phyloP scores from a whole-genome alignment of 164 flowering plant species.

The Liriodendron chinense region DNA sequence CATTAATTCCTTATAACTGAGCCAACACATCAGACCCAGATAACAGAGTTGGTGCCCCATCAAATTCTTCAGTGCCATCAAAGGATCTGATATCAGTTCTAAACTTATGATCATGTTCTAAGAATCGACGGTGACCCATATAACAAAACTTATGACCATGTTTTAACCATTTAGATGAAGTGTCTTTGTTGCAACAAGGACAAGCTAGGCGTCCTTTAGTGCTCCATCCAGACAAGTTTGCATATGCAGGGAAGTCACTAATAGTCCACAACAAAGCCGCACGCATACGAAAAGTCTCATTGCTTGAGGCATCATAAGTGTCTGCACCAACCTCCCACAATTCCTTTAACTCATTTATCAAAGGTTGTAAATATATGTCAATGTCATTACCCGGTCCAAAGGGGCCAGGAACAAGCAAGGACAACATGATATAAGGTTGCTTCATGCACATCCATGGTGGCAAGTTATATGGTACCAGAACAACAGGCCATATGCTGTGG shows the following conservation, averaged over 20 bases:
- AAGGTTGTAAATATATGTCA: background rate
- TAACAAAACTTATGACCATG: no score
- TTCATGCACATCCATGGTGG: conserved; percentile 7
- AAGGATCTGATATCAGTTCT: no score
- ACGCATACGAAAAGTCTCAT: background rate
- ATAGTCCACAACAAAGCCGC: background rate
- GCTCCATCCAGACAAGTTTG: conserved; percentile 2
- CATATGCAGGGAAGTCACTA: conserved; percentile 1
- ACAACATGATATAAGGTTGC: background rate
- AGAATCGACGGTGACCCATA: no score
- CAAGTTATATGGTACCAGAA: background rate
- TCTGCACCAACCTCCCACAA: background rate
- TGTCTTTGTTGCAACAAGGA: background rate
- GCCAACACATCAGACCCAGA: no score
- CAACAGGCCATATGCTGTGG: no score
- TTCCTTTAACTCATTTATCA: conserved; percentile 2
- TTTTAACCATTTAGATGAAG: background rate
- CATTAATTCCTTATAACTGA: no score
- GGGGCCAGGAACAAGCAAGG: background rate
- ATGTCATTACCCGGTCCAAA: background rate
- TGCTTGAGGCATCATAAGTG: background rate
- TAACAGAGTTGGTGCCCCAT: no score
- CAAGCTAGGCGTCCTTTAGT: background rate
- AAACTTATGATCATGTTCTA: no score
- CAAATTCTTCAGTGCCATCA: no score